Base-by-base conservation (phyloP, 148 eudicot genomes). In the Rhododendron molle region DNA sequence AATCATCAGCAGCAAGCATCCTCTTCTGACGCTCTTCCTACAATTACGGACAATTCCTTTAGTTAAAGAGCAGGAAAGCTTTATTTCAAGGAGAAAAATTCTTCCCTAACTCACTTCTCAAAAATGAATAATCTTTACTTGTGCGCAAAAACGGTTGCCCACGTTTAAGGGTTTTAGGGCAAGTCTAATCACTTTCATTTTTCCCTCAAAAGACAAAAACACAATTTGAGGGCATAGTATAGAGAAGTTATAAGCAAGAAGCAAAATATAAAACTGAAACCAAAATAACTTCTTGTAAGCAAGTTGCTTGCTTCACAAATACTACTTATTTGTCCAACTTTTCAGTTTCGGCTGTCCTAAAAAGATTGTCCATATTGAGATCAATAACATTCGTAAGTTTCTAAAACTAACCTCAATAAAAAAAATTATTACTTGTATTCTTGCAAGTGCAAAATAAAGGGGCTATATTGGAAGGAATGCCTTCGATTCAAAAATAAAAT, bases 21-120 rank as follows among this genome's bases (percentile, higher is more conserved):
- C 99, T 91, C 74, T 94, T 88, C 87, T 89, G 94, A 38, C 99
- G 93, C 78, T 94, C 96, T 92, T 93, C 88, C 99, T 97, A 89
- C 38, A 92, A 82, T 73, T 77, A 40, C 78, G 54, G 71, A 13
- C 47, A 49, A 85, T 46, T 69, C 28, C 30, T 26, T 8, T 80
- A 81, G 62, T 83, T 80, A 86, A 44, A 62, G 21, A 50, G 58
- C 9, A 84, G 18, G 8, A 74, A 65, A 12, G 54, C 15, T 71
- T 30, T 21, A 73, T 76, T 76, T 36, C 54, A 84, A 43, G 16
- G 28, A 52, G 23, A 76, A 76, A 73, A 3, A 23, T 36, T 76
- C 52, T 52, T 56, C 34, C 43, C 40, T 40, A 32, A 30, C 11
- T 7, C 52, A 46, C 30, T 8, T 83, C 80, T 32, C 20, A 8